Evolutionary conservation across 768 basidiomycete genomes (phyloP).

Genomic region (Pleurotus salmoneostramineus): DNA sequence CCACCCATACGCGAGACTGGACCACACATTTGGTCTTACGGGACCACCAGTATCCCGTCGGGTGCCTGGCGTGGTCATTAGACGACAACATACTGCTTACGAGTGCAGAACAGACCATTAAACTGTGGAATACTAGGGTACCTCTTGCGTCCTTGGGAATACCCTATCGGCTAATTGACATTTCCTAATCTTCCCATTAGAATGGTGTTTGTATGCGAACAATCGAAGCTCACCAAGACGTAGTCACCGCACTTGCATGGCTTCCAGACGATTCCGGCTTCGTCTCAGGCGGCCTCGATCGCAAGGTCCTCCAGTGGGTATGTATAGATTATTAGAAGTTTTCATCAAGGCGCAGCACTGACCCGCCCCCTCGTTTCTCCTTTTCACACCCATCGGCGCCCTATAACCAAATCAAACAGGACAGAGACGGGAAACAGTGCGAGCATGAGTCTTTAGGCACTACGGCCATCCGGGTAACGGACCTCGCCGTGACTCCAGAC

Average conservation of each 20-base stretch:
- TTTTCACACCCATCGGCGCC: conserved; percentile 7
- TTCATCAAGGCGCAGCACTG: conserved; percentile 4
- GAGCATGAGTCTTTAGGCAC: conserved; percentile 62
- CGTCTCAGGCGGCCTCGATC: conserved; percentile 85
- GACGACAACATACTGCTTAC: conserved; percentile 85
- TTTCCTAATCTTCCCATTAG: conserved; percentile 33
- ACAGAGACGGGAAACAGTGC: conserved; percentile 65
- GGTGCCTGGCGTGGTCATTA: conserved; percentile 88
- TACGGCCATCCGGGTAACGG: conserved; percentile 76
- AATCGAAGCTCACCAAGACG: conserved; percentile 71
- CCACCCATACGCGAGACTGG: conserved; percentile 55
- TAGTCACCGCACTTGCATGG: conserved; percentile 85
- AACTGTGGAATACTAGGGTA: conserved; percentile 90
- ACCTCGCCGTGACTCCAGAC: conserved; percentile 86
- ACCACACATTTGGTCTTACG: conserved; percentile 53
- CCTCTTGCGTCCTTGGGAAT: conserved; percentile 9
- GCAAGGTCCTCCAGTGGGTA: conserved; percentile 83
- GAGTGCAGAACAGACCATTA: conserved; percentile 75
- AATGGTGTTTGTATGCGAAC: conserved; percentile 68
- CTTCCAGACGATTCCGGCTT: conserved; percentile 87
- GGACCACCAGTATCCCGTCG: conserved; percentile 78
- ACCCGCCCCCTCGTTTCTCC: conserved; percentile 9
- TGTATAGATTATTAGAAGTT: conserved; percentile 16
- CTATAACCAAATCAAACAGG: conserved; percentile 39
- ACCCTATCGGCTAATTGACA: neutral